A percentile compares a stretch with the other conserved stretches of the same genome.
phyloP scores from a whole-genome alignment of 306 rosid genomes.

The Cucurbita ficifolia region DNA sequence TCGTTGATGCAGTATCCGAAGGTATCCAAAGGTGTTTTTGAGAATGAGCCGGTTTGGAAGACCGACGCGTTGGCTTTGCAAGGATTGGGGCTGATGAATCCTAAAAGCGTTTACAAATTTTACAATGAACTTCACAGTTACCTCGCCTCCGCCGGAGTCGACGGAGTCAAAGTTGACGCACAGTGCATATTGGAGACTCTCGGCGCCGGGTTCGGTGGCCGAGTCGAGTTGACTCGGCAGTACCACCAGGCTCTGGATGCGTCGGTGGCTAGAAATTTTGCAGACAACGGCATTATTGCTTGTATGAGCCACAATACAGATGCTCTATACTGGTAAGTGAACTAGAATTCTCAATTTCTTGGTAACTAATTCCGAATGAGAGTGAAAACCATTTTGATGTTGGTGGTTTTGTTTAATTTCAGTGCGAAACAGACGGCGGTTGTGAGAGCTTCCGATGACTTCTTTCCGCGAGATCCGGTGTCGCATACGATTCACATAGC shows the following conservation, averaged over 20 bases:
- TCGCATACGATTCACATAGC: slow-evolving; percentile 90
- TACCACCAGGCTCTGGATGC: slow-evolving; percentile 87
- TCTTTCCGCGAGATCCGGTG: slow-evolving; percentile 65
- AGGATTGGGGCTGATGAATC: slow-evolving; percentile 68
- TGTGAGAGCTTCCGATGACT: slow-evolving; percentile 83
- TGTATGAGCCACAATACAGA: slow-evolving; percentile 97
- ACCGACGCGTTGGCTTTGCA: slow-evolving; percentile 35
- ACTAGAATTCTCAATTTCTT: not conserved
- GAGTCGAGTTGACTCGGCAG: slow-evolving; percentile 61
- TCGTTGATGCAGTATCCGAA: slow-evolving; percentile 38
- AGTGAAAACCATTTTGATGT: not conserved
- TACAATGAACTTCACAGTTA: slow-evolving; percentile 61
- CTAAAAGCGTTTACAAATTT: slow-evolving; percentile 42
- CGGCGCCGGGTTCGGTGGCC: slow-evolving; percentile 64
- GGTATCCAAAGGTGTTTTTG: slow-evolving; percentile 42
- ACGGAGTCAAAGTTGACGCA: slow-evolving; percentile 91
- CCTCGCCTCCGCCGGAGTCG: slow-evolving; percentile 59
- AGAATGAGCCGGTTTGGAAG: slow-evolving; percentile 76
- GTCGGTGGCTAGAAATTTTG: slow-evolving; percentile 60
- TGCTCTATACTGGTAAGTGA: slow-evolving; percentile 52
- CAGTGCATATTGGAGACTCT: slow-evolving; percentile 83
- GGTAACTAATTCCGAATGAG: not conserved
- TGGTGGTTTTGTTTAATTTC: not conserved
- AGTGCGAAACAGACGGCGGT: slow-evolving; percentile 67
- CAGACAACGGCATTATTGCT: slow-evolving; percentile 69